phyloP scores from a whole-genome alignment of 768 basidiomycete genomes.

The Tricholoma hemisulphureum region DNA sequence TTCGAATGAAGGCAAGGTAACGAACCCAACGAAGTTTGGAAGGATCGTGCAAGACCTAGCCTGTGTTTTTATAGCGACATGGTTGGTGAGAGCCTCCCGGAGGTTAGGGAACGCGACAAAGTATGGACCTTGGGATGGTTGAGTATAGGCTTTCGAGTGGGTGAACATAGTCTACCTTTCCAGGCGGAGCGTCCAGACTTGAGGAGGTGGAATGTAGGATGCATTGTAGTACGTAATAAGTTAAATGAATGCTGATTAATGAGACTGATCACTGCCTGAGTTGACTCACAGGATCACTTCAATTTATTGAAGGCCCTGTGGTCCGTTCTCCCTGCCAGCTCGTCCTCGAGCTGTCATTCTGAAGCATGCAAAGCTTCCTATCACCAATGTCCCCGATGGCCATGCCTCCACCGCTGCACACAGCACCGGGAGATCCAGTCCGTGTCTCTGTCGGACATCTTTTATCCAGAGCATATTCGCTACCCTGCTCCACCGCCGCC shows the following conservation, averaged over 20 bases:
- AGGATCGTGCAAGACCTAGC: constrained; percentile 90
- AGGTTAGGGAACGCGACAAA: constrained; percentile 93
- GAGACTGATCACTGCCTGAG: too few species aligned
- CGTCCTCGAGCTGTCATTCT: not conserved
- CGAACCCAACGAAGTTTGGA: constrained; percentile 94
- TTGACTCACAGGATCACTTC: not conserved
- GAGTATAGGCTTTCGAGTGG: not conserved
- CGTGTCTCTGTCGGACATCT: constrained; percentile 67
- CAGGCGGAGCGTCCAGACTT: constrained; percentile 76
- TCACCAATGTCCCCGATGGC: constrained; percentile 18
- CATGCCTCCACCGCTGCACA: constrained; percentile 14
- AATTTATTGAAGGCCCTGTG: not conserved
- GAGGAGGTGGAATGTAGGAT: constrained; percentile 55
- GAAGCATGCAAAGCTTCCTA: constrained; percentile 1
- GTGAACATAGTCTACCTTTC: constrained; percentile 56
- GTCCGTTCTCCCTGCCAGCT: not conserved
- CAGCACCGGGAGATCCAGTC: constrained; percentile 44
- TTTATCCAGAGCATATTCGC: constrained; percentile 59
- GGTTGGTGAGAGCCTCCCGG: constrained; percentile 73
- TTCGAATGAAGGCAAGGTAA: not conserved
- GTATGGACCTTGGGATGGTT: constrained; percentile 69
- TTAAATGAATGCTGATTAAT: not conserved
- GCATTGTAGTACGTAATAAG: too few species aligned
- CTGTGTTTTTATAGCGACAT: constrained; percentile 84
- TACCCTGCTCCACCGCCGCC: constrained; percentile 76